A percentile compares a stretch with the other conserved stretches of the same genome.
Conservation (phyloP, 192 early-diverging fungal genomes). For the Entomortierella chlamydospora region DNA sequence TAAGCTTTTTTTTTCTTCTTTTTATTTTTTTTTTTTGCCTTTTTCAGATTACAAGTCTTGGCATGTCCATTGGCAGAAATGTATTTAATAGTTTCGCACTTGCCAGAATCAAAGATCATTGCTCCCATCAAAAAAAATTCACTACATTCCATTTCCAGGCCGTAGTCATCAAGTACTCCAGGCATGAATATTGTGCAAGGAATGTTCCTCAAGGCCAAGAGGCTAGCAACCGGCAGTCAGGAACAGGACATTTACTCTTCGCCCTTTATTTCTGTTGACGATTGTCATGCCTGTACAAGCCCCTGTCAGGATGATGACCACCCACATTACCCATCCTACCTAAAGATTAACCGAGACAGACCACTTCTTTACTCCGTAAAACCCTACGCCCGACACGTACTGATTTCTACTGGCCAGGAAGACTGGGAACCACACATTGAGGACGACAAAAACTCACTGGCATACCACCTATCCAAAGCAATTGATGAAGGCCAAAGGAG, state of each 20-base stretch:
- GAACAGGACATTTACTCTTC: conserved; percentile 17
- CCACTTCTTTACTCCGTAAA: conserved; percentile 61
- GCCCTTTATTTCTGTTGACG: conserved; percentile 25
- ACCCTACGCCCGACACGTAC: conserved; percentile 66
- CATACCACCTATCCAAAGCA: conserved; percentile 46
- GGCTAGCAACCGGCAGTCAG: conserved; percentile 5
- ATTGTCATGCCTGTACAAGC: conserved; percentile 34
- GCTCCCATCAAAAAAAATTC: too few species aligned
- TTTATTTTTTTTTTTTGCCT: too few species aligned
- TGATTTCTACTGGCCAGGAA: conserved; percentile 63
- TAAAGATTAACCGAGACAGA: conserved; percentile 58
- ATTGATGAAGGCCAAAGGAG: conserved; percentile 33
- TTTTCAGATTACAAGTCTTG: too few species aligned
- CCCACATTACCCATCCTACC: conserved; percentile 59
- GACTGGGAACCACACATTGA: conserved; percentile 67
- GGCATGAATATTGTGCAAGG: conserved; percentile 42
- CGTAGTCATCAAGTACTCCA: too few species aligned
- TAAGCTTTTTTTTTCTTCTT: too few species aligned
- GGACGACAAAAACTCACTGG: conserved; percentile 58
- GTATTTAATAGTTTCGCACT: too few species aligned
- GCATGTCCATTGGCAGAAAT: too few species aligned
- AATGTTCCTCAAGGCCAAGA: conserved; percentile 26
- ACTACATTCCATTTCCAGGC: too few species aligned
- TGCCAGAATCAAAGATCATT: too few species aligned
- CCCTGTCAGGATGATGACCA: conserved; percentile 53